Base-by-base conservation (phyloP, 805 yeast genomes). In the Clavispora asparagi region DNA sequence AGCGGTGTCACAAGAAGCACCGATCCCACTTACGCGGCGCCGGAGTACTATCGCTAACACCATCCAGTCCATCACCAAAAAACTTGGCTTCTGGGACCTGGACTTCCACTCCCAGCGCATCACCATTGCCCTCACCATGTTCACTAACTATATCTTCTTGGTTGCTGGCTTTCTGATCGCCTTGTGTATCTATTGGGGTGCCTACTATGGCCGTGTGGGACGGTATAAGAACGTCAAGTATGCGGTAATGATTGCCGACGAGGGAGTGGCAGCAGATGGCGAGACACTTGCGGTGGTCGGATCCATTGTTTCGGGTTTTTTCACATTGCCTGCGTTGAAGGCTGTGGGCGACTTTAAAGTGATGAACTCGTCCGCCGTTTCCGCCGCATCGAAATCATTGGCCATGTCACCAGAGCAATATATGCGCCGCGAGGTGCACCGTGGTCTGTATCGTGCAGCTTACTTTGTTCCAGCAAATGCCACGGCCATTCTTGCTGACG, bases 161-260 rank as follows among this genome's bases (percentile, higher is more conserved):
- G 23, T 57, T 12, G 41, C 58, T 8, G 65, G 65, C 8, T 64
- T 65, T 41, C 43, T 55, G 14, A 39, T 48, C 5, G 59, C 60
- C 1, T 54, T 66, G 8, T 59, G 61, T 43, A 50, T 65, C n/a
- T 66, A 64, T 44, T 65, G 69, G 69, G 70, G 69, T 10, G 50
- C 63, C 1, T 65, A 62, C 50, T 62, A 53, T 33, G 42, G 56
- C 30, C 51, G 69, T 16, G 36, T 48, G 3, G 31, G 50, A 8
- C 48, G 61, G 8, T 64, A 49, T 44, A 52, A 49, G 41, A 48
- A 60, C 40, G 41, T 65, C 26, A 51, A 59, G 16, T 63, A 54
- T 43, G 63, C 59, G 3, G 62, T 66, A 6, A 45, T 63, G 25
- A 49, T 57, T 35, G 70, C 62, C 2, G 71, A 66, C 41, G 43